Conservation (phyloP, 2,329 filamentous ascomycete species). For the Diplodia intermedia region DNA sequence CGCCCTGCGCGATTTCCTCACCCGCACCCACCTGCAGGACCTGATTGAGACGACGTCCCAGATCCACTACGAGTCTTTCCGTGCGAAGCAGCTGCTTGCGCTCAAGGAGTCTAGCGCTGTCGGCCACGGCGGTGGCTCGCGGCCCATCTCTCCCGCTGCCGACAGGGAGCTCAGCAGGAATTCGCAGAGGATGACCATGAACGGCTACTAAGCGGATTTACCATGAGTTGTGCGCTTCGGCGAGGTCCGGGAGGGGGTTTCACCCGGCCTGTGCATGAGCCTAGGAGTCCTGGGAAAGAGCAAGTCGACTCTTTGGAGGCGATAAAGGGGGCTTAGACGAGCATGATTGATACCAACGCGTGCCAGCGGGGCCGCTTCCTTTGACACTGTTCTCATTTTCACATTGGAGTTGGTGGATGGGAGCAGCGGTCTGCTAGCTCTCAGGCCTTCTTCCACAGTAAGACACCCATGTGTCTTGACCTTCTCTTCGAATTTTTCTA, state of each 20-base stretch:
- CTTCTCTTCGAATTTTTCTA: slow-evolving; percentile 32
- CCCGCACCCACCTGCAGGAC: slow-evolving; percentile 96
- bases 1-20: slow-evolving; percentile 97
- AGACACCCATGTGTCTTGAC: slow-evolving; percentile 11
- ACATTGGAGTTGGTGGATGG: slow-evolving; percentile 27
- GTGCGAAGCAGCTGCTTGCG: slow-evolving; percentile 96
- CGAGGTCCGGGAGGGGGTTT: neutral
- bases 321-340: slow-evolving; percentile 30
- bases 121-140: slow-evolving; percentile 68
- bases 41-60: slow-evolving; percentile 99
- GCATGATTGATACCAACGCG: slow-evolving; percentile 33
- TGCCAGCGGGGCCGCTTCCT: slow-evolving; percentile 32
- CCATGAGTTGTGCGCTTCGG: neutral
- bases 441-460: slow-evolving; percentile 10
- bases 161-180: slow-evolving; percentile 95
- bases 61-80: slow-evolving; percentile 99
- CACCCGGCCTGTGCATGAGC: slow-evolving; percentile 1
- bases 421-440: slow-evolving; percentile 19
- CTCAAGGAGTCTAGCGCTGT: slow-evolving; percentile 97
- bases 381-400: slow-evolving; percentile 30
- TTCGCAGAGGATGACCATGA: slow-evolving; percentile 98
- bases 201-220: slow-evolving; percentile 76
- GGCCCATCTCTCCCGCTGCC: slow-evolving; percentile 93
- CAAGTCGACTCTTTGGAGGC: slow-evolving; percentile 24
- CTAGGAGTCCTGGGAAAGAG: slow-evolving; percentile 11